phyloP scores from a whole-genome alignment of 306 rosid genomes.

The Trifolium repens region DNA sequence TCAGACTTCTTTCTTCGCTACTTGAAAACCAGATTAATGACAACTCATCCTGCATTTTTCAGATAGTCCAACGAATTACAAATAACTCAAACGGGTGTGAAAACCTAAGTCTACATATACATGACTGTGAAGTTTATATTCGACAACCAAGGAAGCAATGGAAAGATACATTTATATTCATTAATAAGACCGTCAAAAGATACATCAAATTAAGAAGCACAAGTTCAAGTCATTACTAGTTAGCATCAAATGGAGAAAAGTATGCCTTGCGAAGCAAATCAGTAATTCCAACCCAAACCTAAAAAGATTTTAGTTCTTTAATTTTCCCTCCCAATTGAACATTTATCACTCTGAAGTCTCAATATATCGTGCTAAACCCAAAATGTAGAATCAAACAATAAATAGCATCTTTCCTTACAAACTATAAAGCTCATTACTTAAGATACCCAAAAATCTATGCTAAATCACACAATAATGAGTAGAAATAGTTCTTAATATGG shows the following conservation, averaged over 20 bases:
- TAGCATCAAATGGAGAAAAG: constrained; percentile 20
- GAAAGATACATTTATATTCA: neutral
- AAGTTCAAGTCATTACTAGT: constrained; percentile 4
- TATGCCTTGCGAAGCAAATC: constrained; percentile 15
- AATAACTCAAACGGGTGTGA: constrained; percentile 35
- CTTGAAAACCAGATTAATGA: constrained; percentile 92
- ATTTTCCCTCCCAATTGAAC: neutral
- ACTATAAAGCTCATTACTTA: neutral
- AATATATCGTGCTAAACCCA: constrained; percentile 16
- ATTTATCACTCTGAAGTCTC: constrained; percentile 20
- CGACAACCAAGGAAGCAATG: constrained; percentile 20
- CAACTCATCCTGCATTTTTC: constrained; percentile 73
- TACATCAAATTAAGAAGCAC: constrained; percentile 25
- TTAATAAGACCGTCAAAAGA: constrained; percentile 27
- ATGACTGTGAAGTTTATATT: constrained; percentile 12
- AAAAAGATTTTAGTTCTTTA: constrained; percentile 4
- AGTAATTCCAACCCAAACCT: constrained; percentile 19
- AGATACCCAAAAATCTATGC: constrained; percentile 18
- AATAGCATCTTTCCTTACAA: neutral
- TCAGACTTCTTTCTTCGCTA: constrained; percentile 81
- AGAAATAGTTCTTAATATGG: constrained; percentile 1
- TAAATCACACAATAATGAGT: constrained; percentile 13
- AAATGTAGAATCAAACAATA: constrained; percentile 27
- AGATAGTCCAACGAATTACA: constrained; percentile 42
- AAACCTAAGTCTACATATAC: constrained; percentile 7